Evolutionary conservation across 78 protist species (phyloP).

Genomic region (Polysphondylium violaceum): DNA sequence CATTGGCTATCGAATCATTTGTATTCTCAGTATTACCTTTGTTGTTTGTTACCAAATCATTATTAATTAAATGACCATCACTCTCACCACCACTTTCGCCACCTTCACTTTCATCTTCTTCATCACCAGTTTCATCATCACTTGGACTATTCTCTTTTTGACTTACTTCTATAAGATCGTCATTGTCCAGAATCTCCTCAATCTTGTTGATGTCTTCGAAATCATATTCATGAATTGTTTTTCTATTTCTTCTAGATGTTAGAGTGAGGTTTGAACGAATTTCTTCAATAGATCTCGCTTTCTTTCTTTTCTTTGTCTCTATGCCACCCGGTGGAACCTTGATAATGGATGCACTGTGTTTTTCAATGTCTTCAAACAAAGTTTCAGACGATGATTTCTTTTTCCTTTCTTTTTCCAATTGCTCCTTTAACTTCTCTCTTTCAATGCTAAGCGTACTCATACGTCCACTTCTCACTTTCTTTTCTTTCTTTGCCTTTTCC

Average conservation of each 20-base stretch:
- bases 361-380: not conserved
- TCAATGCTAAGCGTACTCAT: not conserved
- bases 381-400: not conserved
- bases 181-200: not conserved
- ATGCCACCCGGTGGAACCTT: not conserved
- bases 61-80: not conserved
- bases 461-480: not conserved
- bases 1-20: not conserved
- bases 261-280: not conserved
- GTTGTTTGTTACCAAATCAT: not conserved
- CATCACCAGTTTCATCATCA: not conserved
- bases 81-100: not conserved
- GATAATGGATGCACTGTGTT: not conserved
- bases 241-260: not conserved
- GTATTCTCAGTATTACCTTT: not conserved
- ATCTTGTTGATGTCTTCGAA: not conserved
- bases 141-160: not conserved
- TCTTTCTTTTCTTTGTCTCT: not conserved
- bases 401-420: not conserved
- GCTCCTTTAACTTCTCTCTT: not conserved
- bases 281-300: not conserved
- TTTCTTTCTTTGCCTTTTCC: not conserved
- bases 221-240: not conserved
- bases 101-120: not conserved
- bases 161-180: not conserved